Evolutionary conservation across 176 grass and related monocot genomes (phyloP), one percentile per base, ranked within the genome.

Genomic region (Puccinellia tenuiflora): DNA sequence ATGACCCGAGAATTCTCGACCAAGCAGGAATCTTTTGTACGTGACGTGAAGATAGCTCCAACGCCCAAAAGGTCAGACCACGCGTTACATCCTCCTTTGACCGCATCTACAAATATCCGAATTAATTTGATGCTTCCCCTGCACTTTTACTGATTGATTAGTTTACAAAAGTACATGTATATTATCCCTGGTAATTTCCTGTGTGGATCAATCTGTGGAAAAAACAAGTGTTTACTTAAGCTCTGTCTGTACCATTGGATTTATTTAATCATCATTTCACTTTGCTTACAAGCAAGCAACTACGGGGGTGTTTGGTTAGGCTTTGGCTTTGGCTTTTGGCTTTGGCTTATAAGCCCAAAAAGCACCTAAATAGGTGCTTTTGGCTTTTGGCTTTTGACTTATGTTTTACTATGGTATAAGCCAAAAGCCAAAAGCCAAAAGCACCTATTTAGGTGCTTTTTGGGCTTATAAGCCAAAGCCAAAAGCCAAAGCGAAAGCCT

Each of bases 31-130:
- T 79, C 67, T 88, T 45, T 88, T 84, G 75, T 66, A 84, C 9
- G 15, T 66, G 67, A 84, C 81, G 86, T 84, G 81, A 84, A 83
- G 81, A 79, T 66, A 84, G 45, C 65, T 79, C 26, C 86, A 79
- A 84, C 80, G 30, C 31, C 33, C 45, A 48, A 38, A 20, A 25
- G 65, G 64, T 81, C 79, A 81, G 52, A 29, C 22, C 15, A 74
- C 71, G 45, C 45, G 45, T 17, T 17, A 33, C 66, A 40, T 13
- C 9, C 35, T 68, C 8, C 17, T 51, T 74, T 51, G 71, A 74
- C 71, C 45, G 21, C 42, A 16, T 22, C 42, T 26, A 29, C 21
- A 3, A 12, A 71, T 43, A 14, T 43, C 16, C 39, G 11, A 45
- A 24, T 25, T 26, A 17, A 24, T 71, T 25, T 45, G 12, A 26